phyloP scores from a whole-genome alignment of 1,139 yeast genomes.

The Entelexis sorbosivorans region DNA sequence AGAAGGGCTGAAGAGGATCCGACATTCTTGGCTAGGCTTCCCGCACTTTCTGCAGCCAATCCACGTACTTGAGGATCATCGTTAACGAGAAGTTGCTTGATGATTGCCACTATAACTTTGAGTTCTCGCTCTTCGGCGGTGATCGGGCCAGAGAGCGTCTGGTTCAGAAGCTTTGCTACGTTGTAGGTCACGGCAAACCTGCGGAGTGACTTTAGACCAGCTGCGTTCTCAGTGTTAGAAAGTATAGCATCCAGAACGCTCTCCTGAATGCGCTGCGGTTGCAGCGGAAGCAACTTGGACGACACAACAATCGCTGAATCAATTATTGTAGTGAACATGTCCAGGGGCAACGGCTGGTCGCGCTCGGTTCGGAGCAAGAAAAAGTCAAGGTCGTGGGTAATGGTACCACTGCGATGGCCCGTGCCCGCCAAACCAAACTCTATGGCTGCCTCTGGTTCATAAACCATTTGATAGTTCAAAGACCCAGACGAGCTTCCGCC shows the following conservation, averaged over 20 bases:
- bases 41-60: slow-evolving; percentile 58
- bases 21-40: slow-evolving; percentile 39
- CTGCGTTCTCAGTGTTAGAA: slow-evolving; percentile 34
- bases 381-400: slow-evolving; percentile 7
- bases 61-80: slow-evolving; percentile 31
- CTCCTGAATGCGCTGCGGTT: slow-evolving; percentile 73
- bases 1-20: background rate
- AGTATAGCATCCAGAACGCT: slow-evolving; percentile 74
- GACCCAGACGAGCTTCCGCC: background rate
- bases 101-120: slow-evolving; percentile 45
- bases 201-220: background rate
- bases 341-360: slow-evolving; percentile 6
- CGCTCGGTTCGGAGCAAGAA: background rate
- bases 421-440: slow-evolving; percentile 7
- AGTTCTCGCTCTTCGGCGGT: slow-evolving; percentile 40
- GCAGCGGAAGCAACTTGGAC: slow-evolving; percentile 55
- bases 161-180: slow-evolving; percentile 10
- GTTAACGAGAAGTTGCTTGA: slow-evolving; percentile 39
- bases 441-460: slow-evolving; percentile 1
- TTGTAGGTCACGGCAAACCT: slow-evolving; percentile 14
- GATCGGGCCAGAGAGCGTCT: slow-evolving; percentile 20
- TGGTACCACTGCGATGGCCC: background rate
- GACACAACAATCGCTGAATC: slow-evolving; percentile 73
- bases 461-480: background rate
- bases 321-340: slow-evolving; percentile 29